A percentile compares a stretch with the other conserved stretches of the same genome.
Conservation (phyloP, 1,284 basidiomycete genomes). For the Somion occarium region DNA sequence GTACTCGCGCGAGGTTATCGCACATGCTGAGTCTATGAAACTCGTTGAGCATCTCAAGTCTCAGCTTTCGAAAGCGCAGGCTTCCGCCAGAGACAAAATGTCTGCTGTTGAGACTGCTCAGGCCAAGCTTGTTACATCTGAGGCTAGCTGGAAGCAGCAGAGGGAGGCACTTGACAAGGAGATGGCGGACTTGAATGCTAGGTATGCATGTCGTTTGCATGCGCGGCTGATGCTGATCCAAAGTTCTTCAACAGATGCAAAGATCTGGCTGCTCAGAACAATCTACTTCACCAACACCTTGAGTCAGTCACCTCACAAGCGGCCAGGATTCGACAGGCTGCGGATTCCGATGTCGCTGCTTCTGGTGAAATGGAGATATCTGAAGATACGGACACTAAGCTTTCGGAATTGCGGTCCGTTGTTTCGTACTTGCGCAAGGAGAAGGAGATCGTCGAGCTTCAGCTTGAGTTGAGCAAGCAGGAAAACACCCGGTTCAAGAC, state of each 20-base stretch:
- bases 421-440: constrained; percentile 83
- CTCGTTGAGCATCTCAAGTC: constrained; percentile 59
- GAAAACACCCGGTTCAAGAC: constrained; percentile 75
- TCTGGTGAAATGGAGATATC: constrained; percentile 39
- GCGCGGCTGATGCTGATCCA: neutral
- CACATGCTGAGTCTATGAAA: constrained; percentile 83
- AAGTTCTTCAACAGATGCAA: constrained; percentile 47
- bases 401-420: constrained; percentile 74
- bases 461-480: constrained; percentile 82
- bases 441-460: constrained; percentile 87
- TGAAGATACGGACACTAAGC: constrained; percentile 52
- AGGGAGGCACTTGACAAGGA: constrained; percentile 76
- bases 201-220: constrained; percentile 36
- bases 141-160: constrained; percentile 78
- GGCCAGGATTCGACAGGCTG: constrained; percentile 67
- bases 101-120: constrained; percentile 68
- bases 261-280: constrained; percentile 76
- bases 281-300: constrained; percentile 77
- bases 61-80: constrained; percentile 50
- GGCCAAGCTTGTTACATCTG: constrained; percentile 65
- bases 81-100: constrained; percentile 49
- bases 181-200: constrained; percentile 60
- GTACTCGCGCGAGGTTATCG: constrained; percentile 75
- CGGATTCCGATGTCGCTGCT: constrained; percentile 42
- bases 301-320: constrained; percentile 84